These are phyloP conservation scores for Blastocystis sp. DNA, from an alignment of 352 stramenopile species.

Conservation along the genomic window DNA sequence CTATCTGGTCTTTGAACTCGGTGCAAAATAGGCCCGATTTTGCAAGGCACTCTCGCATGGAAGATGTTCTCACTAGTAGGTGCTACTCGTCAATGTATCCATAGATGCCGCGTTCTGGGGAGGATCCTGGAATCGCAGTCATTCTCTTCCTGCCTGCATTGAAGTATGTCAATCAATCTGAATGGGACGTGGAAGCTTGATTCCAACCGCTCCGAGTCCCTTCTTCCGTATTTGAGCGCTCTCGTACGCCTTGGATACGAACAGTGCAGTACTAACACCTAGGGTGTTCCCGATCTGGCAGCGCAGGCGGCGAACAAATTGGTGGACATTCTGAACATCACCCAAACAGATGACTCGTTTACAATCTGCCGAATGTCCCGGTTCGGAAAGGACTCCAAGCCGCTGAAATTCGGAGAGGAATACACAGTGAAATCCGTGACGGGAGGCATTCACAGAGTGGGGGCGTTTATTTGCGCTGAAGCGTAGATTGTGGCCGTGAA, in stretches of 20 bases:
- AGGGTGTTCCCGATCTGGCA: conserved; percentile 57
- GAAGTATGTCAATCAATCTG: conserved; percentile 49
- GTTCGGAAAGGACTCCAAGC: conserved; percentile 62
- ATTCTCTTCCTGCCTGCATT: too few species aligned
- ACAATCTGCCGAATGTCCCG: conserved; percentile 63
- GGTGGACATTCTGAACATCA: conserved; percentile 55
- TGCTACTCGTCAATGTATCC: too few species aligned
- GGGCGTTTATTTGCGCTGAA: not conserved
- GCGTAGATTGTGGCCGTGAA: conserved; percentile 22
- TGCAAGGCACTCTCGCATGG: too few species aligned
- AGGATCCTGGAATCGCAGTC: too few species aligned
- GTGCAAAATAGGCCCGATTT: too few species aligned
- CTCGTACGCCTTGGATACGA: not conserved
- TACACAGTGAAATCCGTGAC: conserved; percentile 62
- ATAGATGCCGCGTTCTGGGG: too few species aligned
- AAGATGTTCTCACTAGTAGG: too few species aligned
- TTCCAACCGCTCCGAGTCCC: conserved; percentile 46
- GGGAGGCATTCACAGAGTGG: conserved; percentile 46
- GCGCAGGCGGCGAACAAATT: conserved; percentile 57
- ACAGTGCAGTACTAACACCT: not conserved
- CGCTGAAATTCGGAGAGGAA: conserved; percentile 38
- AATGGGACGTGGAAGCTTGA: conserved; percentile 55
- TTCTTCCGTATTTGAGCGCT: conserved; percentile 63
- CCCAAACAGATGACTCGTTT: conserved; percentile 62
- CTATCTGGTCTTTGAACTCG: too few species aligned